These are phyloP conservation scores for Salvia miltiorrhiza DNA, from an alignment of 257 asterid genomes.

Conservation along the genomic window DNA sequence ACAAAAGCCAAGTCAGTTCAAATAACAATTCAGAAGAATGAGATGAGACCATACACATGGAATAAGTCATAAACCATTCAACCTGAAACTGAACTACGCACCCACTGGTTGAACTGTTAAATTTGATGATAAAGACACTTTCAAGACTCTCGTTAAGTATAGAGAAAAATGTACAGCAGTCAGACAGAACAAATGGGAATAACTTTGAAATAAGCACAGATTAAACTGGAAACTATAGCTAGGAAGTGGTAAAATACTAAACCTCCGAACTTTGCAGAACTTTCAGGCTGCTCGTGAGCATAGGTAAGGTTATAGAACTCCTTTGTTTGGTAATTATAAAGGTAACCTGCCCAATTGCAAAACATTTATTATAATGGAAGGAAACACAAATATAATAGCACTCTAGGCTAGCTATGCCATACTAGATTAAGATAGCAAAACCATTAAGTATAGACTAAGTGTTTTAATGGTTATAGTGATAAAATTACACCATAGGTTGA, in stretches of 20 bases:
- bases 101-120: background rate
- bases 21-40: slow-evolving; percentile 1
- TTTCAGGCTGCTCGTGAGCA: slow-evolving; percentile 96
- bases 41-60: background rate
- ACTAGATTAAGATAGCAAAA: slow-evolving; percentile 14
- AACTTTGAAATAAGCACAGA: background rate
- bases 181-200: slow-evolving; percentile 6
- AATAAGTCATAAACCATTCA: background rate
- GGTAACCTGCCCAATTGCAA: slow-evolving; percentile 71
- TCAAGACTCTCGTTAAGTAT: background rate
- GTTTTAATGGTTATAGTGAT: slow-evolving; percentile 10
- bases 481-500: background rate
- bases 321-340: slow-evolving; percentile 89
- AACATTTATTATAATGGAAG: slow-evolving; percentile 9
- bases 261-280: slow-evolving; percentile 93
- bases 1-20: slow-evolving; percentile 3
- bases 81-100: slow-evolving; percentile 2
- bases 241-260: slow-evolving; percentile 12
- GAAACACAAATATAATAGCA: slow-evolving; percentile 10
- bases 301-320: slow-evolving; percentile 94
- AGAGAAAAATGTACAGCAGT: background rate
- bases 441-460: slow-evolving; percentile 7
- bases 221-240: background rate
- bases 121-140: background rate
- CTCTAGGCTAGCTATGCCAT: background rate